Conservation (phyloP, 495 filamentous ascomycete species). For the Barbatosphaeria neglecta region DNA sequence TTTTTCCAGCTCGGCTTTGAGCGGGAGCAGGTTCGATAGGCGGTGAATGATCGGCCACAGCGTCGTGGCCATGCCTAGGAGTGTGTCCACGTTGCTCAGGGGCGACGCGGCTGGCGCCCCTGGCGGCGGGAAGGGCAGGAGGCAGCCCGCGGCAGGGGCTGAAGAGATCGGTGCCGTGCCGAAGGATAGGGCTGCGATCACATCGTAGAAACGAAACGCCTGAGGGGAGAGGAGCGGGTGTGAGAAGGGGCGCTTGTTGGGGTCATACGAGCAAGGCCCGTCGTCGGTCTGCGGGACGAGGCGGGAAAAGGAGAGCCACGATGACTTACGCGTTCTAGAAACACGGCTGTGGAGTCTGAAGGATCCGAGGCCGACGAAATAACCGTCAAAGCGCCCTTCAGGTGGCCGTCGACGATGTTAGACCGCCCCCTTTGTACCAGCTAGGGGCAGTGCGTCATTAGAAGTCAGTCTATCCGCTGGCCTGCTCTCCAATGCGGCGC, state of each 20-base stretch:
- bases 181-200: conserved; percentile 51
- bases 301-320: not conserved
- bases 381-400: conserved; percentile 48
- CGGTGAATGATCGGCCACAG: conserved; percentile 55
- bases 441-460: conserved; percentile 19
- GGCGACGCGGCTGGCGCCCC: conserved; percentile 31
- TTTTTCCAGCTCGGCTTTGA: conserved; percentile 37
- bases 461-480: too few relatives aligned
- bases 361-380: conserved; percentile 38
- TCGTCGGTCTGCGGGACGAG: too few relatives aligned
- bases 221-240: conserved; percentile 16
- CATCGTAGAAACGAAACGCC: conserved; percentile 56
- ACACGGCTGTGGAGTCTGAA: conserved; percentile 38
- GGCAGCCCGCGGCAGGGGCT: conserved; percentile 33
- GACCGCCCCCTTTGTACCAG: conserved; percentile 47
- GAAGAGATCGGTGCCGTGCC: conserved; percentile 44
- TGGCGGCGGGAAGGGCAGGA: conserved; percentile 33
- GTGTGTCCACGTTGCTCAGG: conserved; percentile 41
- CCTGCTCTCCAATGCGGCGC: too few relatives aligned
- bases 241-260: too few relatives aligned
- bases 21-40: conserved; percentile 40
- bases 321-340: conserved; percentile 43
- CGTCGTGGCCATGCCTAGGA: conserved; percentile 50
- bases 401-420: conserved; percentile 46
- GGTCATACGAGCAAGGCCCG: too few relatives aligned